Base-by-base conservation (phyloP, 768 basidiomycete species). In the Macrolepiota albuminosa region DNA sequence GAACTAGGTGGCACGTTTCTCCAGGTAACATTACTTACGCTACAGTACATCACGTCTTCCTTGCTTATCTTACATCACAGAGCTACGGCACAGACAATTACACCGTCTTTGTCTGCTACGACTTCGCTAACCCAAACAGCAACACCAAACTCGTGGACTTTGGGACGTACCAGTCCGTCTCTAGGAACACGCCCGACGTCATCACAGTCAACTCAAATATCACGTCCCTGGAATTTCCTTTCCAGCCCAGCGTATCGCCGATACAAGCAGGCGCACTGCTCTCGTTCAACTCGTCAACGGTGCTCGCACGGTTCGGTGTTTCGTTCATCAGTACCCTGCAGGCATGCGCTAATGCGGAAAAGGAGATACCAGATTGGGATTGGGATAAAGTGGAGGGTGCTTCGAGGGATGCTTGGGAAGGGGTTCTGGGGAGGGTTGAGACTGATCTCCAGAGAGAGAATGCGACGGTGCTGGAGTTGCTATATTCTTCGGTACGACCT, bases 311-410 rank as follows among this genome's bases (percentile, higher is more conserved):
- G 7, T 84, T 85, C 45, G 84, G 85, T 21, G 73, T 86, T 13
- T 86, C 85, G 2, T 82, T 84, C 72, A 73, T 75, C 18, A 80
- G 78, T 45, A 59, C 76, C 8, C 76, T 75, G 13, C 82, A 83
- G 64, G 85, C 84, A 2, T 87, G 84, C 64, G 64, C 72, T 16
- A 86, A 86, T 63, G 84, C 84, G 0, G 81, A 85, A 62, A 71
- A 67, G 47, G 84, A 85, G 61, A 73, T 85, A n/a, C 75, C 72
- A 45, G 67, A 68, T 33, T 81, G 80, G 80, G 71, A 80, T 63
- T 82, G 74, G 72, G 73, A 77, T 50, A 63, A 61, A 5, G 74
- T 81, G 2, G 73, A 75, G 57, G 58, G 67, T 43, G 75, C 75
- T 18, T 79, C 78, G 18, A 67, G 64, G 10, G 55, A 53, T 6